Base-by-base conservation (phyloP, 805 yeast species). In the Saturnispora dispora region DNA sequence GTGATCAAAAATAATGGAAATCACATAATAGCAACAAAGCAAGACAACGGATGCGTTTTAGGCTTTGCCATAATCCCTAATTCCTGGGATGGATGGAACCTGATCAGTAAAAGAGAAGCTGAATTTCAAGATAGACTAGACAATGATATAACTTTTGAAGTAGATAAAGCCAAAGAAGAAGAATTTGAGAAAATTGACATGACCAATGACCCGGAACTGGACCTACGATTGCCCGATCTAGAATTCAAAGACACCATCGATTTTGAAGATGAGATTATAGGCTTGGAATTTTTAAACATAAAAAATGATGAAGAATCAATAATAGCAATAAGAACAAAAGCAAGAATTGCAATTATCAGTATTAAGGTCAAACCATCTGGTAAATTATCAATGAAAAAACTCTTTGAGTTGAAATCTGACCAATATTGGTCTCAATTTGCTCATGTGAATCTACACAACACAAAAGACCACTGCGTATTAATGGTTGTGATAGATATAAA, bases 401-500 rank as follows among this genome's bases (percentile, higher is more conserved):
- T 53, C 5, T 50, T 47, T 35, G 36, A 32, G 22, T 35, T 53
- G 33, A 37, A 47, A 6, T 25, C 45, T 4, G 36, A 37, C 15
- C 47, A 53, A 4, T 44, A 27, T 22, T 53, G 55, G 55, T 36
- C 40, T 5, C 32, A 32, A 4, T 46, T 53, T 45, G 47, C 55
- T 6, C 46, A 53, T 42, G 10, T 43, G 5, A 30, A 27, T 9
- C 25, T 52, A 20, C 32, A 41, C 4, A 35, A 27, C 22, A 20
- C 42, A 15, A 6, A 28, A 2, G 23, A 33, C 13, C 15, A 20
- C 15, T 48, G 74, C 44, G 53, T 58, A 9, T 62, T 62, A 44
- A 63, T 80, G 54, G 74, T 72, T 0, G 59, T 74, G 1, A 61
- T 80, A 7, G 88, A 82, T 59, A 57, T 69, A 1, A 68, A 70